These are phyloP conservation scores for Pezicula radicicola DNA, from an alignment of 2,329 filamentous ascomycete genomes.

Conservation along the genomic window DNA sequence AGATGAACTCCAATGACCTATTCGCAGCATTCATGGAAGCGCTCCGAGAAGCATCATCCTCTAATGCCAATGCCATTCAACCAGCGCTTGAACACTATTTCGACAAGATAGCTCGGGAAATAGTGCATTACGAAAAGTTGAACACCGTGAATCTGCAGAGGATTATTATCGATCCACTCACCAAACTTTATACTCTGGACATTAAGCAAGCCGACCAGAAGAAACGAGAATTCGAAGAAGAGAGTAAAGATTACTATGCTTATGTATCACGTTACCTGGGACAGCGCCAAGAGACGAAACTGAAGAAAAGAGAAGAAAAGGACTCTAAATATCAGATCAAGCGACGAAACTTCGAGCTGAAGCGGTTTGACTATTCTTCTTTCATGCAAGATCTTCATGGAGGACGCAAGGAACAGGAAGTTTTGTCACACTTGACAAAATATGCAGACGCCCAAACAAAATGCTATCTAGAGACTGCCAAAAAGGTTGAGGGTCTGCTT, in stretches of 20 bases:
- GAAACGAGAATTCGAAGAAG: slow-evolving; percentile 96
- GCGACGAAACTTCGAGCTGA: slow-evolving; percentile 90
- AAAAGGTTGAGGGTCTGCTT: slow-evolving; percentile 81
- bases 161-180: slow-evolving; percentile 91
- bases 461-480: slow-evolving; percentile 76
- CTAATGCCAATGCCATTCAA: slow-evolving; percentile 94
- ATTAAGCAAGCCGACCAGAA: slow-evolving; percentile 98
- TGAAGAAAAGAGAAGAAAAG: slow-evolving; percentile 93
- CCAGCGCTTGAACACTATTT: slow-evolving; percentile 98
- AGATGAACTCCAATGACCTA: slow-evolving; percentile 81
- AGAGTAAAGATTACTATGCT: slow-evolving; percentile 97
- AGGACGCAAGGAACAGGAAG: slow-evolving; percentile 96
- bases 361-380: slow-evolving; percentile 96
- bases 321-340: slow-evolving; percentile 96
- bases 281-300: slow-evolving; percentile 90
- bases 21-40: slow-evolving; percentile 81
- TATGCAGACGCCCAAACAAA: slow-evolving; percentile 89
- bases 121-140: slow-evolving; percentile 79
- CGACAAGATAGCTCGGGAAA: slow-evolving; percentile 91
- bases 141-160: slow-evolving; percentile 84
- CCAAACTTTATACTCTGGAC: slow-evolving; percentile 87
- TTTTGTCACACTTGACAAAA: slow-evolving; percentile 88
- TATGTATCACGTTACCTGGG: slow-evolving; percentile 96
- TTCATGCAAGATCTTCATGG: slow-evolving; percentile 99
- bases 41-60: slow-evolving; percentile 80